Percentiles rank a stretch among this genome's conserved stretches.
These are phyloP conservation scores for Boletus vinaceobasis DNA, from an alignment of 768 basidiomycete genomes.

Conservation along the genomic window DNA sequence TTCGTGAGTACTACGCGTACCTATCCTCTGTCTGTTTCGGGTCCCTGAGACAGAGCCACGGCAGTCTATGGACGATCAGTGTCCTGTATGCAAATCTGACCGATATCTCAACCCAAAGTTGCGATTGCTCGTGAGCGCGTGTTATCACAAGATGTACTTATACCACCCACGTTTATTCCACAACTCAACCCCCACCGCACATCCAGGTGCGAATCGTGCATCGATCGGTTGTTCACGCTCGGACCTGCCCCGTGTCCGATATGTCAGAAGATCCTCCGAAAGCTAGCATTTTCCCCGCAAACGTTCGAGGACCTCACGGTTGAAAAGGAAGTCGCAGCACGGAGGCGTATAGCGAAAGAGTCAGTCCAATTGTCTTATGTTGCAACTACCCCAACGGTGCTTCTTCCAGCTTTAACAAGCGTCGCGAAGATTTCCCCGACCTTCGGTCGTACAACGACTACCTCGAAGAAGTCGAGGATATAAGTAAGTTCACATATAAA, in stretches of 20 bases:
- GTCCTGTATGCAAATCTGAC: conserved; percentile 97
- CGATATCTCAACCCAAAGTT: conserved; percentile 93
- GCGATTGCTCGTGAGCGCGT: conserved; percentile 89
- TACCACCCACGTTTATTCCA: not conserved
- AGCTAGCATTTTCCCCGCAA: conserved; percentile 92
- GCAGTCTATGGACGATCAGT: conserved; percentile 88
- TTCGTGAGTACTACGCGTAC: conserved; percentile 49
- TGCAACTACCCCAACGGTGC: not conserved
- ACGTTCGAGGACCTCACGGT: conserved; percentile 91
- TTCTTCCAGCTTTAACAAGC: conserved; percentile 82
- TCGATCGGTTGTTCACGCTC: conserved; percentile 92
- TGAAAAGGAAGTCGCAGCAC: conserved; percentile 90
- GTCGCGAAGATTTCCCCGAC: conserved; percentile 81
- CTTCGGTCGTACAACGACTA: conserved; percentile 89
- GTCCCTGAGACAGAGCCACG: conserved; percentile 8
- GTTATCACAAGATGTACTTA: conserved; percentile 95
- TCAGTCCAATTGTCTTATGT: conserved; percentile 33
- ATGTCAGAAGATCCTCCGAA: conserved; percentile 82
- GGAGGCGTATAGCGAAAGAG: conserved; percentile 88
- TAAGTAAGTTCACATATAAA: conserved; percentile 46
- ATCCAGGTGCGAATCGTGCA: conserved; percentile 96
- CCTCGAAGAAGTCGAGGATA: conserved; percentile 92
- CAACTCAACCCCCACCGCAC: conserved; percentile 7
- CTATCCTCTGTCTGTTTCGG: not conserved
- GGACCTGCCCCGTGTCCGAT: conserved; percentile 96